These are phyloP conservation scores for Exidia glandulosa DNA, from an alignment of 768 basidiomycete genomes.

Conservation along the genomic window DNA sequence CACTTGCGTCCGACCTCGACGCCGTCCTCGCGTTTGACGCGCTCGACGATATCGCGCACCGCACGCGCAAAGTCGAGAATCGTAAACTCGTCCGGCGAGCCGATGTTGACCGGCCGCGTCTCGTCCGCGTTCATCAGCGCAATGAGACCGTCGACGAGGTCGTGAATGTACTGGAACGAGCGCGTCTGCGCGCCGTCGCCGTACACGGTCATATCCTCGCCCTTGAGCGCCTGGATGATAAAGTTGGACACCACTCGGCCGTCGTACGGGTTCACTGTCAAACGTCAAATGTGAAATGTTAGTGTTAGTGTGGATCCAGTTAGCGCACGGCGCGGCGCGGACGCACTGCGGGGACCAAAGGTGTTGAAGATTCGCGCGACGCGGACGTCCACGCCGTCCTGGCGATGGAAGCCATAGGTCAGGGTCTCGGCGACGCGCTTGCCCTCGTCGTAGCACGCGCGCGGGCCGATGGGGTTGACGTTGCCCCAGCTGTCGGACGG, in stretches of 20 bases:
- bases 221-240: constrained; percentile 92
- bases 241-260: constrained; percentile 99
- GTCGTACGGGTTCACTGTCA: constrained; percentile 95
- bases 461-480: constrained; percentile 96
- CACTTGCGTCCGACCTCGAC: constrained; percentile 35
- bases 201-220: constrained; percentile 95
- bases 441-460: constrained; percentile 99
- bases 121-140: constrained; percentile 92
- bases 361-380: constrained; percentile 99
- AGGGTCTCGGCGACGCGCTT: constrained; percentile 98
- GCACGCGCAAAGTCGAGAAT: constrained; percentile 90
- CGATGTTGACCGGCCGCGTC: constrained; percentile 91
- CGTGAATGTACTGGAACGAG: constrained; percentile 97
- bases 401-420: constrained; percentile 90
- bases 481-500: constrained; percentile 69
- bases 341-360: constrained; percentile 63
- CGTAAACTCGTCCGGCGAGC: constrained; percentile 90
- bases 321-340: too few relatives aligned
- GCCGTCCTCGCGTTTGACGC: constrained; percentile 82
- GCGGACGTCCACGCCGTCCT: constrained; percentile 90
- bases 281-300: constrained; percentile 16
- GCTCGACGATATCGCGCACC: constrained; percentile 85
- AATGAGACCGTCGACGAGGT: constrained; percentile 88
- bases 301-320: neutral
- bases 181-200: constrained; percentile 90